Evolutionary conservation across 192 early-diverging fungal genomes (phyloP), one percentile per base, ranked within the genome.

Genomic region (Gryganskiella cystojenkinii): DNA sequence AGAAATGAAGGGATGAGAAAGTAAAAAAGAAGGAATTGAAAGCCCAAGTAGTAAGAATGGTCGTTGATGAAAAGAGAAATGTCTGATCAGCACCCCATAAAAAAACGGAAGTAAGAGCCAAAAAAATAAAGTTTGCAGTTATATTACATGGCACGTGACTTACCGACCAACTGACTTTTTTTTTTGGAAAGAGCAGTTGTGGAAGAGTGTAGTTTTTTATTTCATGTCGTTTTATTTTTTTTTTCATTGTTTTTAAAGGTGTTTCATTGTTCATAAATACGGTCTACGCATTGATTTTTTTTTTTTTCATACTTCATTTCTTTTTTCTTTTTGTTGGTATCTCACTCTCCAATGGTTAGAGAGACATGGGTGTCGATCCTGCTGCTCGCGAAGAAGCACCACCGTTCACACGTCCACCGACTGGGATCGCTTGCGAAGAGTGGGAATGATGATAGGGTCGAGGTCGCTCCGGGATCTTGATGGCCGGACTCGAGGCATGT

Each of bases 291-390:
- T 17, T 10, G n/a, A 54, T n/a, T 54, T 15, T 31, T 54, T 53
- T 33, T 60, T 44, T 19, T 45, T 43, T 13, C 44, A 44, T 45
- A 25, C 42, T 24, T 56, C 37, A 24, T 56, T 59, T 20, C 8
- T 28, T 60, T 4, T 28, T 60, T 60, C 28, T 53, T 15, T 17
- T 19, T 42, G 37, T 51, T 37, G 35, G 22, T 40, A 43, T 11
- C 28, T 53, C 17, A 11, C 15, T 15, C 55, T 53, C 64, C 11
- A 7, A 19, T 43, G 37, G 25, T 63, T 59, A 78, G 1, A 78
- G 43, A 31, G 74, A 78, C 74, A 78, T 78, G 37, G 74, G 74
- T 30, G 74, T 78, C 17, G 74, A 30, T 60, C 74, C 74, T 46
- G 61, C 59, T 14, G 56, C 73, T 34, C 25, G 50, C 64, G 57